Base-by-base conservation (phyloP, 495 filamentous ascomycete genomes). In the Penicillium lagena region DNA sequence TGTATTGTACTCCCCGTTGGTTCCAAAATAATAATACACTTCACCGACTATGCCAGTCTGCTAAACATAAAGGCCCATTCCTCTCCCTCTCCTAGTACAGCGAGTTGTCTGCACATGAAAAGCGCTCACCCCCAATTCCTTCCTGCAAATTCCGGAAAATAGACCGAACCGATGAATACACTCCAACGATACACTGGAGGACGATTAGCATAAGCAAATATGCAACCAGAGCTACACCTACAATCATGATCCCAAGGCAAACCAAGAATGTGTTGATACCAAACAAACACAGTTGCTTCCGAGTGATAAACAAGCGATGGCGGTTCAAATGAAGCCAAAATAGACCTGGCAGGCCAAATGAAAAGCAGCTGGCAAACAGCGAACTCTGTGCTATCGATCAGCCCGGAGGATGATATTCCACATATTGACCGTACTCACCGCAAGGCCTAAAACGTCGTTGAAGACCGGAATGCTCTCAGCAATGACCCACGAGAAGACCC, bases 391-490 rank as follows among this genome's bases (percentile, higher is more conserved):
- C 28, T 1, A 13, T 9, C 13, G 8, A 35, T 52, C 27, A 58
- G 43, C 30, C 15, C 7, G 12, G 4, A 12, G 11, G 42, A 10
- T 14, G 4, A 14, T 22, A 15, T 12, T 7, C 28, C 6, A 10
- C 5, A 6, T 12, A 42, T 15, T n/a, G n/a, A n/a, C 9, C 10
- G 38, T 28, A 50, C 56, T 27, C 46, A 58, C 56, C 35, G 69
- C 64, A 39, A 73, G 45, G 9, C 63, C 65, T 27, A 86, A 57
- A 35, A 85, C 55, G 39, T 79, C 72, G 45, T 75, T 78, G 64
- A 85, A 87, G 53, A 81, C 72, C 1, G 83, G 83, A 14, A 86
- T 79, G 7, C 73, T 73, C 51, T 81, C 77, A 8, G 81, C 80
- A 51, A 87, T 78, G 35, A 85, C 52, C 73, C 77, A 86, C 4